Evolutionary conservation across 805 yeast species (phyloP).

Genomic region (Maudiozyma bulderi): DNA sequence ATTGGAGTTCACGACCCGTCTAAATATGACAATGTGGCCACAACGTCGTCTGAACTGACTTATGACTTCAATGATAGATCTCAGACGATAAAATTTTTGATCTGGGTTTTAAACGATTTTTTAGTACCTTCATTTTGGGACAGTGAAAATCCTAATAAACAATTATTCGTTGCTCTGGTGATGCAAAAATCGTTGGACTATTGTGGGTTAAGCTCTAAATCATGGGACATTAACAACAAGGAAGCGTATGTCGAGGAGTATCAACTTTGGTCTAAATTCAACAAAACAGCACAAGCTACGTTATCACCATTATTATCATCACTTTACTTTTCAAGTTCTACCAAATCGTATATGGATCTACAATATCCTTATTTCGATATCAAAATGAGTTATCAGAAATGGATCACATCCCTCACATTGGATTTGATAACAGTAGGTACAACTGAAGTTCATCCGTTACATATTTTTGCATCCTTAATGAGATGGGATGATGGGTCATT

Average conservation of each 20-base stretch:
- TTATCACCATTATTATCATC: constrained; percentile 68
- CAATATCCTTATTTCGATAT: constrained; percentile 56
- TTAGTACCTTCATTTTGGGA: constrained; percentile 86
- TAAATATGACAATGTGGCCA: constrained; percentile 35
- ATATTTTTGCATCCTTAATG: constrained; percentile 53
- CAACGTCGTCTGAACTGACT: constrained; percentile 33
- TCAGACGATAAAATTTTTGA: constrained; percentile 59
- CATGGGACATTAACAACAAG: constrained; percentile 24
- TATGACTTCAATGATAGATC: constrained; percentile 51
- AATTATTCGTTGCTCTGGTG: constrained; percentile 73
- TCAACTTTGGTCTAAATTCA: constrained; percentile 50
- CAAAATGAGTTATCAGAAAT: constrained; percentile 47
- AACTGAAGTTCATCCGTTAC: constrained; percentile 38
- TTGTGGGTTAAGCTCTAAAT: constrained; percentile 38
- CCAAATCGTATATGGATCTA: constrained; percentile 36
- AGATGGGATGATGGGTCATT: constrained; percentile 62
- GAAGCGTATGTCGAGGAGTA: constrained; percentile 25
- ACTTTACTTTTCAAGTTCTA: constrained; percentile 52
- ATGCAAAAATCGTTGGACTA: constrained; percentile 77
- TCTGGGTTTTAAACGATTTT: constrained; percentile 52
- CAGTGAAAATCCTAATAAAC: constrained; percentile 77
- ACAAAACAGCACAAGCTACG: constrained; percentile 59
- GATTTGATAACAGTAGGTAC: constrained; percentile 44
- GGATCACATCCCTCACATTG: constrained; percentile 65
- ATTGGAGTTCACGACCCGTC: constrained; percentile 71